These are phyloP conservation scores for Irpex sp. DNA, from an alignment of 1,284 basidiomycete species.

Conservation along the genomic window DNA sequence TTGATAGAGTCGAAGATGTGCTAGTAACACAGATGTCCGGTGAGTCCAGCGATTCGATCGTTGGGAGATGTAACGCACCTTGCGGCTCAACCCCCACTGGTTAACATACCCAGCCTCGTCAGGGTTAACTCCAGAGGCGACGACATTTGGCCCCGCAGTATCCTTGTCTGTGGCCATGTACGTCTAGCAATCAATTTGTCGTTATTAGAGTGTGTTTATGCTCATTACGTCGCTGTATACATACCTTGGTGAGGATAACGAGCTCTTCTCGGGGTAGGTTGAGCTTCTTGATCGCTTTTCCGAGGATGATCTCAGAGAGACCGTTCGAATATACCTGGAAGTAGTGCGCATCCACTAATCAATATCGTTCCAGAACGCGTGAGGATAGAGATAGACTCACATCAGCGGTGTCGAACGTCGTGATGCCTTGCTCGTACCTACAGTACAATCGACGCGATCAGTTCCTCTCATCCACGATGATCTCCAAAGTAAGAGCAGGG, in stretches of 20 bases:
- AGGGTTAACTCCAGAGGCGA: slow-evolving; percentile 13
- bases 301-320: slow-evolving; percentile 28
- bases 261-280: slow-evolving; percentile 35
- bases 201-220: no score
- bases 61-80: slow-evolving; percentile 4
- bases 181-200: not conserved
- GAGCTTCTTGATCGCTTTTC: slow-evolving; percentile 27
- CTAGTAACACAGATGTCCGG: slow-evolving; percentile 9
- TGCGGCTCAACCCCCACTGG: slow-evolving; percentile 32
- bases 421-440: slow-evolving; percentile 11
- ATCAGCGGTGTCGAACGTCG: slow-evolving; percentile 46
- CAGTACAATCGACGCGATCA: not conserved
- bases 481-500: no score
- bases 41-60: no score
- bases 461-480: no score
- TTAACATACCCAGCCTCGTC: slow-evolving; percentile 31
- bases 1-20: slow-evolving; percentile 35
- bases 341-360: no score
- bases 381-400: not conserved
- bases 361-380: not conserved
- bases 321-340: no score
- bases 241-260: slow-evolving; percentile 31
- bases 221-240: not conserved
- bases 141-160: not conserved
- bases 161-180: not conserved